phyloP scores from a whole-genome alignment of 176 grass and related monocot genomes.

The Microstegium vimineum region DNA sequence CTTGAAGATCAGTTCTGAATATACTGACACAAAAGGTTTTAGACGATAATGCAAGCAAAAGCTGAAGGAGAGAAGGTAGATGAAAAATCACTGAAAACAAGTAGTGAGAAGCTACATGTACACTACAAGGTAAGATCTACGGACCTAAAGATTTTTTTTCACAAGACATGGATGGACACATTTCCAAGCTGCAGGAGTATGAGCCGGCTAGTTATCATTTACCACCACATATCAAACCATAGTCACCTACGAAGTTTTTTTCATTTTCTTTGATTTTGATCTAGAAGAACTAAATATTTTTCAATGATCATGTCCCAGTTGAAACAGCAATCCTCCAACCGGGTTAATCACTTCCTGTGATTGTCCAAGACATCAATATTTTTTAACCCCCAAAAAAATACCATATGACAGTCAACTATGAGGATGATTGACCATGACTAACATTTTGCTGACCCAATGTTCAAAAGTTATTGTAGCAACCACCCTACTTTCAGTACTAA shows the following conservation, averaged over 20 bases:
- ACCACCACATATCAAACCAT: not conserved
- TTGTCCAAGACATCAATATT: constrained; percentile 4
- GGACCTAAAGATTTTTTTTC: not conserved
- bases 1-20: constrained; percentile 4
- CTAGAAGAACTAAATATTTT: not conserved
- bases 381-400: not conserved
- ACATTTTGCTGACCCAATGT: constrained; percentile 33
- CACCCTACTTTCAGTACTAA: not conserved
- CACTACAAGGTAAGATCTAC: no score
- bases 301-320: not conserved
- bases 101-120: no score
- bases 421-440: constrained; percentile 31
- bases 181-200: not conserved
- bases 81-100: no score
- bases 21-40: not conserved
- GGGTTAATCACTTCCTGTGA: not conserved
- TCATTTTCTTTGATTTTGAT: not conserved
- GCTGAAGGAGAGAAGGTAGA: no score
- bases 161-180: not conserved
- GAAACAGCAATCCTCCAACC: not conserved
- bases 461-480: constrained; percentile 12
- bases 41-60: not conserved
- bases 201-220: not conserved
- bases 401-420: constrained; percentile 12
- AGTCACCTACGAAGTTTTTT: not conserved